These are phyloP conservation scores for Colletotrichum paranaense DNA, from an alignment of 2,329 filamentous ascomycete species.

Conservation along the genomic window DNA sequence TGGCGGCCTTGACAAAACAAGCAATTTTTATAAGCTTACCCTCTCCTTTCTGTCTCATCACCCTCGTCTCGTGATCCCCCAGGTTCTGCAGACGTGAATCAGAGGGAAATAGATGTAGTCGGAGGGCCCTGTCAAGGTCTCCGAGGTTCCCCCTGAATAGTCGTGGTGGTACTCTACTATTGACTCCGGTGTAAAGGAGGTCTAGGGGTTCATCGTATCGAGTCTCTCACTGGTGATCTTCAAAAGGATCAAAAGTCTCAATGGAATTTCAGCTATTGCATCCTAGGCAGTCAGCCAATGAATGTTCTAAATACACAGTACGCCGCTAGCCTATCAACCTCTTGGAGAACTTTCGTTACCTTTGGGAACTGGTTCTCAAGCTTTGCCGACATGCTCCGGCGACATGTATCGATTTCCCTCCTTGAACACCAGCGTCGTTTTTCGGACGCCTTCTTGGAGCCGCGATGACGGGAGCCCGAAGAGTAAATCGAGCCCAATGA, in stretches of 20 bases:
- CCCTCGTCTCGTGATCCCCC: slow-evolving; percentile 4
- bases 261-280: background rate
- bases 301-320: background rate
- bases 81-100: background rate
- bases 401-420: slow-evolving; percentile 18
- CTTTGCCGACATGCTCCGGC: slow-evolving; percentile 29
- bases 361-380: background rate
- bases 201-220: background rate
- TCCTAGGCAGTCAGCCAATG: background rate
- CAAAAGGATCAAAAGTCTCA: background rate
- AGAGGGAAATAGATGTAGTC: background rate
- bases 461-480: slow-evolving; percentile 27
- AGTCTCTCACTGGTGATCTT: background rate
- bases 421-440: slow-evolving; percentile 26
- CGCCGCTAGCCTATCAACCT: background rate
- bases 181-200: background rate
- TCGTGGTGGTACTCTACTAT: background rate
- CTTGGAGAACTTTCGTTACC: background rate
- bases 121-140: background rate
- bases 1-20: slow-evolving; percentile 16
- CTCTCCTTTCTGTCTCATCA: slow-evolving; percentile 3
- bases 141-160: background rate
- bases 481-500: slow-evolving; percentile 7
- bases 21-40: slow-evolving; percentile 18
- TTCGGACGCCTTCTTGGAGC: slow-evolving; percentile 25